Evolutionary conservation across 129 eudicot species (phyloP).

Genomic region (Sambucus nigra): DNA sequence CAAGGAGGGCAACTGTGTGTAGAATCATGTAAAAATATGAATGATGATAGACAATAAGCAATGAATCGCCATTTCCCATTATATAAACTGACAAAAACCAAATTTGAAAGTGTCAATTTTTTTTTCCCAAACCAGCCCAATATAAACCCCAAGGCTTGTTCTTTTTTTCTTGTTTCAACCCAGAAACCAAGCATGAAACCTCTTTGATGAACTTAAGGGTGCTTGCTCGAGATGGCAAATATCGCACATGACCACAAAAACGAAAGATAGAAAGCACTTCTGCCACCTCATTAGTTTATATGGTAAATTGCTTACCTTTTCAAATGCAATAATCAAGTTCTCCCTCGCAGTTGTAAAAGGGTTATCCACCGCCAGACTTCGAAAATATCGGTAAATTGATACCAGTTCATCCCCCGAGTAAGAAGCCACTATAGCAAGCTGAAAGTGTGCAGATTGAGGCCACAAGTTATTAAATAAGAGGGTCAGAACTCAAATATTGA

Average conservation of each 20-base stretch:
- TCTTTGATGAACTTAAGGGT: background rate
- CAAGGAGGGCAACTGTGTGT: too few relatives aligned
- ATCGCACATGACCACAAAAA: background rate
- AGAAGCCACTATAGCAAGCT: conserved; percentile 94
- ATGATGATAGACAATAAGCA: too few relatives aligned
- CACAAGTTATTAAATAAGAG: background rate
- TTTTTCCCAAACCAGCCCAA: background rate
- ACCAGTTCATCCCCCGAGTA: conserved; percentile 80
- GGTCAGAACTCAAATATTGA: background rate
- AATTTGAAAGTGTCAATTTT: too few relatives aligned
- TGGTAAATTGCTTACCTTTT: conserved; percentile 47
- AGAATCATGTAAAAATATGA: too few relatives aligned
- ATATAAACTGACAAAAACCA: too few relatives aligned
- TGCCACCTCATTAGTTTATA: background rate
- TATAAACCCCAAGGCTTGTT: background rate
- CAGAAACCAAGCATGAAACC: too few relatives aligned
- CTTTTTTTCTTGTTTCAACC: too few relatives aligned
- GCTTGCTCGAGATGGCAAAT: background rate
- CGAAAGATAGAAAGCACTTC: background rate
- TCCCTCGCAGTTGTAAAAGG: conserved; percentile 92
- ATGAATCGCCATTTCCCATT: too few relatives aligned
- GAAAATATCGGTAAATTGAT: conserved; percentile 76
- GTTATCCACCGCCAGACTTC: conserved; percentile 83
- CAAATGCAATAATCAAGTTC: conserved; percentile 94
- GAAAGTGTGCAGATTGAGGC: conserved; percentile 16